Conservation (phyloP, 192 early-diverging fungal species). For the Coemansia sp. region DNA sequence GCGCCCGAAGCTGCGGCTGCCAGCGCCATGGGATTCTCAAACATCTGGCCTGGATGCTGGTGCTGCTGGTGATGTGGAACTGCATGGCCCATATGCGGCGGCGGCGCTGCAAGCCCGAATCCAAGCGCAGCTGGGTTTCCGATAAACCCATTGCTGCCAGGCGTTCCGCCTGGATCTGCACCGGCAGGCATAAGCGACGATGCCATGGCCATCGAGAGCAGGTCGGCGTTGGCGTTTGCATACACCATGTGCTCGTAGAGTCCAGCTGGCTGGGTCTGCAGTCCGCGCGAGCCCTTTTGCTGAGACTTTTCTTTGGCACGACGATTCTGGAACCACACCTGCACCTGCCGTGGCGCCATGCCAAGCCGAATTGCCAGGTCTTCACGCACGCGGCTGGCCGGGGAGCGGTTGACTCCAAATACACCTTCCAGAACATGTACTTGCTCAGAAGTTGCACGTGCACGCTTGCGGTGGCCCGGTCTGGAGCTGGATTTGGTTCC, state of each 20-base stretch:
- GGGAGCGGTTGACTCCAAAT: slow-evolving; percentile 69
- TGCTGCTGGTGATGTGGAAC: slow-evolving; percentile 16
- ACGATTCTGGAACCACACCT: slow-evolving; percentile 89
- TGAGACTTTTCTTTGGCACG: slow-evolving; percentile 73
- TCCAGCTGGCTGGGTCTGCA: slow-evolving; percentile 29
- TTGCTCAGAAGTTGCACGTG: slow-evolving; percentile 71
- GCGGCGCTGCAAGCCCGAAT: slow-evolving; percentile 9
- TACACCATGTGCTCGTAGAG: slow-evolving; percentile 34
- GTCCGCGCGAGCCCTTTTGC: slow-evolving; percentile 40
- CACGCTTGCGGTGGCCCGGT: slow-evolving; percentile 57
- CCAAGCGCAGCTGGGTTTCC: slow-evolving; percentile 12
- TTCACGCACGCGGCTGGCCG: slow-evolving; percentile 63
- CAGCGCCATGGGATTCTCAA: slow-evolving; percentile 27
- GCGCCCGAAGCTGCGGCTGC: slow-evolving; percentile 16
- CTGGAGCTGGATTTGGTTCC: slow-evolving; percentile 22
- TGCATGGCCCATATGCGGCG: not conserved
- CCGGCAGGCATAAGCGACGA: slow-evolving; percentile 26
- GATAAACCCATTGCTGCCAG: slow-evolving; percentile 9
- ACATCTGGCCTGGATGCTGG: slow-evolving; percentile 6
- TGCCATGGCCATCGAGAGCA: slow-evolving; percentile 41
- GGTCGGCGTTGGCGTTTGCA: slow-evolving; percentile 25
- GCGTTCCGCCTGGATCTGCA: slow-evolving; percentile 4
- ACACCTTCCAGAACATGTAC: slow-evolving; percentile 69
- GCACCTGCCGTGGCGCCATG: slow-evolving; percentile 75
- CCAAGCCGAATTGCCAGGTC: slow-evolving; percentile 63